Percentiles rank a stretch among this genome's conserved stretches.
These are phyloP conservation scores for Podospora pseudocomata DNA, from an alignment of 495 filamentous ascomycete genomes.

Conservation along the genomic window DNA sequence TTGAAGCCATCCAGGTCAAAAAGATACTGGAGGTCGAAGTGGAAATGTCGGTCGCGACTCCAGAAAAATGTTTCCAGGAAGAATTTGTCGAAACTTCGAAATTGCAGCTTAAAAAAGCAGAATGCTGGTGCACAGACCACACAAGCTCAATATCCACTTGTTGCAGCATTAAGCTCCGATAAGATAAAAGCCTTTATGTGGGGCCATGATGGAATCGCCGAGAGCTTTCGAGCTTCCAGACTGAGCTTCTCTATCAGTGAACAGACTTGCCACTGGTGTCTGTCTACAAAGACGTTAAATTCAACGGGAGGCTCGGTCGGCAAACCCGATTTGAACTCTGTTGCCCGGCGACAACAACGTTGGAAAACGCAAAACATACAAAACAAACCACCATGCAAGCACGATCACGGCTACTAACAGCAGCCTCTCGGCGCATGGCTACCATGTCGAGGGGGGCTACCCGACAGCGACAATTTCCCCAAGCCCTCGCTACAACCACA, in stretches of 20 bases:
- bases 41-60: not conserved
- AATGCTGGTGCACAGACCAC: slow-evolving; percentile 19
- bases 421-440: slow-evolving; percentile 36
- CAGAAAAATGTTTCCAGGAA: slow-evolving; percentile 21
- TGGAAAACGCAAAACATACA: not conserved
- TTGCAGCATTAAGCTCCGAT: slow-evolving; percentile 16
- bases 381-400: slow-evolving; percentile 34
- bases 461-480: slow-evolving; percentile 27
- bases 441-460: slow-evolving; percentile 32
- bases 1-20: not conserved
- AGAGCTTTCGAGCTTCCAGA: slow-evolving; percentile 28
- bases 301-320: not conserved
- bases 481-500: slow-evolving; percentile 21
- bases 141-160: slow-evolving; percentile 1
- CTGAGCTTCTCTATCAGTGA: slow-evolving; percentile 6
- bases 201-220: slow-evolving; percentile 24
- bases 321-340: not conserved
- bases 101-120: slow-evolving; percentile 29
- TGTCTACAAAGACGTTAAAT: not conserved
- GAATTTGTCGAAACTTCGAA: not conserved
- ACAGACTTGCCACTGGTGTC: not conserved
- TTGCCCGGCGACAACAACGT: not conserved
- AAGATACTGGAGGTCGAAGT: not conserved
- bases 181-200: slow-evolving; percentile 23
- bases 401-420: slow-evolving; percentile 34